A percentile compares a stretch with the other conserved stretches of the same genome.
These are phyloP conservation scores for Teratosphaeria nubilosa DNA, from an alignment of 2,329 filamentous ascomycete genomes.

Conservation along the genomic window DNA sequence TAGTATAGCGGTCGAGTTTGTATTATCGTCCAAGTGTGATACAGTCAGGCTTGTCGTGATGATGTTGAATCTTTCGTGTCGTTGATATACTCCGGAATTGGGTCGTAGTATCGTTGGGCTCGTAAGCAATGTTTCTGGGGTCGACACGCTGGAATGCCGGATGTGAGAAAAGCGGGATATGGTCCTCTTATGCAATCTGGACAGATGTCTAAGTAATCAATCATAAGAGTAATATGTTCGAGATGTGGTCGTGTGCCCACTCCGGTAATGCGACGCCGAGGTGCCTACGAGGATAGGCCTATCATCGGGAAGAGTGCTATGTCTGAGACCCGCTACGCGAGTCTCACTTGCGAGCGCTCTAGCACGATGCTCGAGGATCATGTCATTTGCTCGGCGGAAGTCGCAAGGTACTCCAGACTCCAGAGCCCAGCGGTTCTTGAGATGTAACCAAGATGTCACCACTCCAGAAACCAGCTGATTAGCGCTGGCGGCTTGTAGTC, in stretches of 20 bases:
- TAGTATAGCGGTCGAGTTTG: neutral
- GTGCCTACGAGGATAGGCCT: neutral
- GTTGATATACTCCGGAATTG: neutral
- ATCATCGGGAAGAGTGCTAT: neutral
- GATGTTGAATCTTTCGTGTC: neutral
- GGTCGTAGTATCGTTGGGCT: too few relatives aligned
- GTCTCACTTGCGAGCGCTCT: neutral
- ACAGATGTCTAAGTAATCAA: neutral
- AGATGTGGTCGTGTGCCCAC: too few relatives aligned
- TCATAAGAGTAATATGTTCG: too few relatives aligned
- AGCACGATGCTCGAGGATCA: neutral
- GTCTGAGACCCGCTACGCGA: neutral
- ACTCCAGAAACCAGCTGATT: too few relatives aligned
- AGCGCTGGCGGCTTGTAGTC: too few relatives aligned
- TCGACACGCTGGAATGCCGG: too few relatives aligned
- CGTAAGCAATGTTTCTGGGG: too few relatives aligned
- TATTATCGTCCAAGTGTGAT: neutral
- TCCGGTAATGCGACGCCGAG: too few relatives aligned
- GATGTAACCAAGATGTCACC: too few relatives aligned
- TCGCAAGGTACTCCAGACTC: too few relatives aligned
- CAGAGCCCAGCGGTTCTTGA: too few relatives aligned
- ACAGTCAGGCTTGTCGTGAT: neutral
- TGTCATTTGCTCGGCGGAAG: too few relatives aligned
- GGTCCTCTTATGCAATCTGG: neutral
- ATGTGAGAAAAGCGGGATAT: neutral